Evolutionary conservation across 805 yeast genomes (phyloP), one percentile per base, ranked within the genome.

Genomic region (Tetrapisispora fleetii): DNA sequence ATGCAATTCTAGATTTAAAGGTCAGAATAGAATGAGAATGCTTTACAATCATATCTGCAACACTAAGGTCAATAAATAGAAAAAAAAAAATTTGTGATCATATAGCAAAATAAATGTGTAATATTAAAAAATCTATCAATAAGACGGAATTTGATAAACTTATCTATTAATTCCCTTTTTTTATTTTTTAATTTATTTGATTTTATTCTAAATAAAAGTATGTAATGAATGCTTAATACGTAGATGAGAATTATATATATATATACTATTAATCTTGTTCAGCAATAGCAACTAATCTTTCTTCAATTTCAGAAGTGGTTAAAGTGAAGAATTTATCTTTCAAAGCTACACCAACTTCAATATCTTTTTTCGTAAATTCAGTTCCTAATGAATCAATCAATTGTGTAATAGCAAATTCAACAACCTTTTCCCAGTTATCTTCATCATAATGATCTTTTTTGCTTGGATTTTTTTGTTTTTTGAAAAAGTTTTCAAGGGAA

Each of bases 261-360:
- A 27, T 24, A 24, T n/a, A 40, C n/a, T 7, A 28, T 59, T 73
- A 90, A 72, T 93, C 99, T 72, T 87, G 91, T 72, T 93, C 99
- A 46, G 99, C 98, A 65, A 93, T 89, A 22, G 96, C 79, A 32
- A 89, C 85, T 63, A 93, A 75, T 63, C 98, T 77, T 71, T 88
- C 96, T 67, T 93, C 99, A 56, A 93, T 90, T 68, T 93, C 95
- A 37, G 89, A 96, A 10, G 85, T 77, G 5, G 81, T 73, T 59
- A 93, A 77, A 28, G 79, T 73, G 53, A 82, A 77, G 72, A 91
- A 91, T 45, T 83, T 83, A 38, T 73, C 80, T 45, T 72, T 70
- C 3, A 85, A 74, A 27, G 95, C 96, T 43, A 90, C 85, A 47
- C 97, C 99, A 52, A 93, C 77, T 72, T 93, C 99, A 49, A 93